Base-by-base conservation (phyloP, 441 rosid species). In the Arabidopsis lyrata region DNA sequence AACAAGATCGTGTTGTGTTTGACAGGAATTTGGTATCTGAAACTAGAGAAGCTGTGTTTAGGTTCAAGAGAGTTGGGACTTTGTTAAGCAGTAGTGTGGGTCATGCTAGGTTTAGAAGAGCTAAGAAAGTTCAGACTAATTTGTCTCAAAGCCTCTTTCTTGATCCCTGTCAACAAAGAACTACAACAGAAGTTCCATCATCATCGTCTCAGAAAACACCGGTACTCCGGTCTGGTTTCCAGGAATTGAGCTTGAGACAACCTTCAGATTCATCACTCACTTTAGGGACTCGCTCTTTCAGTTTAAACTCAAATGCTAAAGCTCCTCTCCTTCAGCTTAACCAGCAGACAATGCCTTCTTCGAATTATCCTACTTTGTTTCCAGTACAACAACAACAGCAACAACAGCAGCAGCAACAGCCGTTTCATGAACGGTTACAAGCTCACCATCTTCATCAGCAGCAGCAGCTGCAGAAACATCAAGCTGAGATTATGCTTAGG, bases 21-120 rank as follows among this genome's bases (percentile, higher is more conserved):
- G 74, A 77, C 49, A 83, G 77, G 78, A 84, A 81, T 84, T 81
- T 92, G 57, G 85, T 82, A 81, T 80, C 80, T 59, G 92, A 90
- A 73, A 88, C 92, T 68, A 87, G 83, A 63, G 98, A 95, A 63
- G 97, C 96, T 77, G 94, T 92, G 59, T 83, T 67, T 78, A 85
- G 79, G 92, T 92, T 92, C 79, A 90, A 90, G 73, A 89, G 85
- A 80, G 98, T 90, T 64, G 77, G 77, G 81, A 89, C 84, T 78
- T 85, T 95, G 78, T 72, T 95, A 49, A 82, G 88, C 66, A 80
- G 66, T 45, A 81, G 88, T 79, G 86, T 87, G 77, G 96, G 97
- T 73, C 98, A 92, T 86, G 95, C 99, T 6, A 88, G 99, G 81
- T 92, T 92, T 52, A 88, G 98, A 82, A 88, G 86, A 83, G 74